Evolutionary conservation across 208 protist genomes (phyloP).

Genomic region (Acanthamoeba sp.): DNA sequence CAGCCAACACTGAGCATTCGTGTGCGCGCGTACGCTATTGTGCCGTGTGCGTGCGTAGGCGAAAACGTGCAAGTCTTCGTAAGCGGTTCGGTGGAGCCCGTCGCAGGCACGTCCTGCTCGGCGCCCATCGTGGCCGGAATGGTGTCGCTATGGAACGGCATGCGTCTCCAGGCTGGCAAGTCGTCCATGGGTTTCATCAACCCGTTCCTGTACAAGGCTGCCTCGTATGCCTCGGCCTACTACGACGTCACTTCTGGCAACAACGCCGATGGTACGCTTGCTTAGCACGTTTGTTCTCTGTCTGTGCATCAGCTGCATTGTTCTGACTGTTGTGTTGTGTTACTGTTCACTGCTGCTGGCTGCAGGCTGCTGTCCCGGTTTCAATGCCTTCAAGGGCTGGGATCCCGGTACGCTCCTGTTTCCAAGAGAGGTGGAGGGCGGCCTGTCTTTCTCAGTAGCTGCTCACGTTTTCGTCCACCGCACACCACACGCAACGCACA

Average conservation of each 20-base stretch:
- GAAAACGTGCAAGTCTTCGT: conserved; percentile 66
- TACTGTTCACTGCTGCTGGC: not conserved
- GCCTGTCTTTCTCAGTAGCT: too few species aligned
- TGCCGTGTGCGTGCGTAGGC: not conserved
- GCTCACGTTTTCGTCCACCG: too few species aligned
- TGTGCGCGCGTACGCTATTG: not conserved
- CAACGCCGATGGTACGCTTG: conserved; percentile 68
- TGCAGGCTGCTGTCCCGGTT: conserved; percentile 56
- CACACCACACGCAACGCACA: not conserved
- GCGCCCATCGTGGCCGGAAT: conserved; percentile 60
- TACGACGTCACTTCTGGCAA: conserved; percentile 85
- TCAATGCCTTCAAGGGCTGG: conserved; percentile 65
- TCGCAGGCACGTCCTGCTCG: conserved; percentile 70
- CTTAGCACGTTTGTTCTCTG: not conserved
- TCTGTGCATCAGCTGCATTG: not conserved
- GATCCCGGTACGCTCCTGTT: conserved; percentile 17
- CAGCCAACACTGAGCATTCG: not conserved
- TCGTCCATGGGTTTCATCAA: conserved; percentile 88
- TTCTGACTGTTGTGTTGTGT: not conserved
- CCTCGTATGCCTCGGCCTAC: conserved; percentile 65
- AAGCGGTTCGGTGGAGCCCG: not conserved
- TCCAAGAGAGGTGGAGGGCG: too few species aligned
- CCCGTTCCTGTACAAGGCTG: conserved; percentile 84
- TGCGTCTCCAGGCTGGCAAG: conserved; percentile 73
- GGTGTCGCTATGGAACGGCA: conserved; percentile 42